A percentile compares a stretch with the other conserved stretches of the same genome.
Evolutionary conservation across 2,329 filamentous ascomycete species (phyloP).

Genomic region (Botryosphaeria dothidea): DNA sequence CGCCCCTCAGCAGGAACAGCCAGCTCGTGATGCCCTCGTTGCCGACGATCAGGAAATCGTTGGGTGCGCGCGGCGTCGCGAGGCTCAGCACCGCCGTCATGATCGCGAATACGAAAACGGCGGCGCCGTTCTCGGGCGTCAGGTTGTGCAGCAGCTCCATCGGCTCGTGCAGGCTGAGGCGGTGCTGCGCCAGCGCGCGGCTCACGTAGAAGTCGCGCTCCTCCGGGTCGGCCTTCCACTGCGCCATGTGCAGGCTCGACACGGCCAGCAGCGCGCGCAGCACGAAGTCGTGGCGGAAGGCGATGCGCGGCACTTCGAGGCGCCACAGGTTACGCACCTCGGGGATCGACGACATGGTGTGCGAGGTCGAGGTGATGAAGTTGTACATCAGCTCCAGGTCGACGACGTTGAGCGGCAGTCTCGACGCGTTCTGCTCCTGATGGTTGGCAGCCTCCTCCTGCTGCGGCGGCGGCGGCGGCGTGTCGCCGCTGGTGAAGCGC

Average conservation of each 20-base stretch:
- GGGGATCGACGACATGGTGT: constrained; percentile 25
- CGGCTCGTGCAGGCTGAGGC: not conserved
- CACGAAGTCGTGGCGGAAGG: constrained; percentile 45
- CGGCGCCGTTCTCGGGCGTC: not conserved
- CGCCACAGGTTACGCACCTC: constrained; percentile 26
- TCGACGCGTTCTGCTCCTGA: not conserved
- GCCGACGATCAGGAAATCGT: constrained; percentile 6
- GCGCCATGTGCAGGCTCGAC: constrained; percentile 47
- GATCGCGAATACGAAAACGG: not conserved
- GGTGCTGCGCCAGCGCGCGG: constrained; percentile 1
- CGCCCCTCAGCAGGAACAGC: constrained; percentile 9
- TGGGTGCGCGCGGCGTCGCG: not conserved
- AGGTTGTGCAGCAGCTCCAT: constrained; percentile 6
- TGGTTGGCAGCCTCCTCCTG: constrained; percentile 5
- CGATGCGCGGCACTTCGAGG: constrained; percentile 32
- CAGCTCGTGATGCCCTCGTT: not conserved
- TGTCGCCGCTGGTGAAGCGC: constrained; percentile 24
- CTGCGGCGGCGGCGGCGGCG: not conserved
- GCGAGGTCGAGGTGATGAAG: constrained; percentile 32
- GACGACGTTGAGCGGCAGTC: not conserved
- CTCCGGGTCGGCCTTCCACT: constrained; percentile 25
- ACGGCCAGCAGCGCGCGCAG: constrained; percentile 47
- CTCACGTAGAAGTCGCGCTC: not conserved
- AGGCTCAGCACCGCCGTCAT: not conserved
- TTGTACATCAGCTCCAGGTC: constrained; percentile 35